Base-by-base conservation (phyloP, 352 stramenopile species). In the Phytophthora citrophthora region DNA sequence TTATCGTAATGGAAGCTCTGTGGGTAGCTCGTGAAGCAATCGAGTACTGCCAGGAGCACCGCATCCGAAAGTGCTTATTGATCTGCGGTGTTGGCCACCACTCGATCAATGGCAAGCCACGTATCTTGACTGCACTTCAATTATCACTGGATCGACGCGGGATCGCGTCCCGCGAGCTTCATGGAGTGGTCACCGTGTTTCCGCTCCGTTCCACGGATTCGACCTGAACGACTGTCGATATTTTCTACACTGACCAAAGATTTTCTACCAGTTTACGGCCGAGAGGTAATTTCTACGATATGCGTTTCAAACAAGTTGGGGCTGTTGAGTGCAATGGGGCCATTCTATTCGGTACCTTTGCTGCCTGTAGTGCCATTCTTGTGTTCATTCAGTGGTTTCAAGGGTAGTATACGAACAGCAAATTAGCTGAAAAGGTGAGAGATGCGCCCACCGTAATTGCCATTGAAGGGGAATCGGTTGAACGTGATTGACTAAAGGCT, bases 11-110 rank as follows among this genome's bases (percentile, higher is more conserved):
- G 67, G 77, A 92, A 54, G 70, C 81, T 32, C 63, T 90, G 6
- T 83, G 81, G 57, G 70, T 92, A 9, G 65, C 72, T 20, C 71
- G 76, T 27, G 79, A 90, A 51, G 70, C 80, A 7, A 81, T 92
- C 43, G 77, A 80, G 24, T 83, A 87, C 16, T 90, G 83, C 61
- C 69, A 81, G 12, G 34, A 64, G 16, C 74, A 88, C 45, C 81
- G 78, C 26, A 89, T 90, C 51, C 81, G 79, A 15, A 75, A 77
- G 11, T 92, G 80, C 40, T 59, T 81, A 16, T 56, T 92, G 44
- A 89, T 92, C 34, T 84, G 75, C 38, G 83, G 83, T 26, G 71
- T 87, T 5, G 83, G 83, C 4, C 72, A 89, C 55, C 83, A 92
- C 73, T 92, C 83, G 31, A 70, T 85, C 56, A 78, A 86, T 54